Percentiles rank a stretch among this genome's conserved stretches.
Evolutionary conservation across 345 rosid species (phyloP).

Genomic region (Erysimum cheiranthoides): DNA sequence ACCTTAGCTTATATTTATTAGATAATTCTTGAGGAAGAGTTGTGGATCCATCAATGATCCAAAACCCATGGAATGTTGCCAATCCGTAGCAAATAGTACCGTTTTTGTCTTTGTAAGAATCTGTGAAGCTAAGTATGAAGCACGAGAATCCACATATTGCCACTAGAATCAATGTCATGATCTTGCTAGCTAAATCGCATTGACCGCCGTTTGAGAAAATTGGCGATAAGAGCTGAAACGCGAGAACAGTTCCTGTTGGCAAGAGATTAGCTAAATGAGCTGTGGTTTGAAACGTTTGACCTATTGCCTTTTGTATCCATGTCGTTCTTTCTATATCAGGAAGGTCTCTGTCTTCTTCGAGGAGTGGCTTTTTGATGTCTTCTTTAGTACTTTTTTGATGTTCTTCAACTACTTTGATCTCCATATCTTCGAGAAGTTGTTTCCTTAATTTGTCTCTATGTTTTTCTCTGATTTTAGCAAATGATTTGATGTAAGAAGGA

Average conservation of each 20-base stretch:
- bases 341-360: conserved; percentile 42
- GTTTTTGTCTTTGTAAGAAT: conserved; percentile 73
- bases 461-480: conserved; percentile 29
- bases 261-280: conserved; percentile 88
- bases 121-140: conserved; percentile 76
- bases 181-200: conserved; percentile 64
- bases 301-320: conserved; percentile 72
- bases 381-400: conserved; percentile 34
- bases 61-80: conserved; percentile 69
- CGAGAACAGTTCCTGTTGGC: conserved; percentile 93
- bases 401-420: conserved; percentile 52
- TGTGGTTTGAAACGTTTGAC: conserved; percentile 86
- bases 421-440: conserved; percentile 45
- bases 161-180: conserved; percentile 64
- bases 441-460: background rate
- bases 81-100: conserved; percentile 79
- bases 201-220: conserved; percentile 76
- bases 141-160: conserved; percentile 73
- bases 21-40: conserved; percentile 62
- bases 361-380: conserved; percentile 51
- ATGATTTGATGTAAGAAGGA: conserved; percentile 34
- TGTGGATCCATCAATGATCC: conserved; percentile 85
- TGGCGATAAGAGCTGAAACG: conserved; percentile 87
- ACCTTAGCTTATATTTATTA: conserved; percentile 55
- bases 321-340: conserved; percentile 54